Base-by-base conservation (phyloP, 495 filamentous ascomycete genomes). In the Xylaria longipes region DNA sequence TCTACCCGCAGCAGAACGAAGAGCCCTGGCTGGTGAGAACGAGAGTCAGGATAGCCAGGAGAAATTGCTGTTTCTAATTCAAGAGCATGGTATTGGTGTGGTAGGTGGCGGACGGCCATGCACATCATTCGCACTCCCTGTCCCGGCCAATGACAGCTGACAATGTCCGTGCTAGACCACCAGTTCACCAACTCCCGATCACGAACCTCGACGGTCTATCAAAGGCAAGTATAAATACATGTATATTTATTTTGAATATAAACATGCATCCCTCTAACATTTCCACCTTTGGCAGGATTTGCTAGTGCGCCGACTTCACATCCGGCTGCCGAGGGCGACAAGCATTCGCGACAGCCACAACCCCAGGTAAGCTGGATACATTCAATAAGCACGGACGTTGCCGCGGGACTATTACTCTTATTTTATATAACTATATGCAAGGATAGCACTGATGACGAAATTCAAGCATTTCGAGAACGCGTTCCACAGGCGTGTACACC, bases 391-490 rank as follows among this genome's bases (percentile, higher is more conserved):
- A 68, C 70, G 41, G 50, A 72, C 48, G 37, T 9, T 41, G 15
- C 61, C 27, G 48, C 2, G 35, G 25, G 20, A 20, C 41, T 52
- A 66, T 25, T 50, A 9, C 1, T 25, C 6, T 25, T 50, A n/a
- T n/a, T 25, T 50, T 9, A 25, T 50, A 2, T 43, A 41, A 1
- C 7, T 29, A 43, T 35, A 66, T 64, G 31, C 73, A 73, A 76
- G 75, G 77, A 62, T 77, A 73, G 75, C 72, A 75, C 77, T 79
- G 73, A 79, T 77, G 58, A n/a, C 63, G 75, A 64, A 70, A 63
- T 70, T 62, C 20, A 69, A 77, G 70, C 68, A 71, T 62, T 54
- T 71, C 11, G 65, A 45, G 63, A 74, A 74, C 77, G 75, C 77
- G 77, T 63, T 27, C 25, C 46, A 70, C 67, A 54, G 66, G 48